Base-by-base conservation (phyloP, 331 rosid genomes). In the Phaseolus coccineus region DNA sequence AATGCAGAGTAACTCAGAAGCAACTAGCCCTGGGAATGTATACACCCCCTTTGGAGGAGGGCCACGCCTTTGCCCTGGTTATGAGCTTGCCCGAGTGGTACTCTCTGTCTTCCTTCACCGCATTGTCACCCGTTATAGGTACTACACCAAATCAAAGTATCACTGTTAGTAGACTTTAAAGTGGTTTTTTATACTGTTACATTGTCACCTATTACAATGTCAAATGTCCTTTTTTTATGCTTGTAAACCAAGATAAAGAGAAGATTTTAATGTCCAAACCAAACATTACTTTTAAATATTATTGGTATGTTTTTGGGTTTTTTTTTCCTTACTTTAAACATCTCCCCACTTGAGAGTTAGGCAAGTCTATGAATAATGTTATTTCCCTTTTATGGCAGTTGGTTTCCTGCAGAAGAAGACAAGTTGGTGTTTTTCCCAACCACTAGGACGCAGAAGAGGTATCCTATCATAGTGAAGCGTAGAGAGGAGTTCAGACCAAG, bases 31-130 rank as follows among this genome's bases (percentile, higher is more conserved):
- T 2, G 77, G 71, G 65, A 87, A 88, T 80, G 88, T 90, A 61
- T 95, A 88, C 76, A 93, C 96, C 11, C 99, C 99, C 0, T 95
- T 95, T 52, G 99, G 99, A 64, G 97, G 99, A 57, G 99, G 99
- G 42, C 90, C 99, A 1, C 31, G 97, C 80, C 57, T 91, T 10
- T 95, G 99, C 84, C 99, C 99, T 1, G 99, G 99, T 68, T 89
- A 83, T 46, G 99, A 95, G 82, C 99, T 95, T 69, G 97, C 97
- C 13, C 88, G 99, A 80, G 99, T 93, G 7, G 92, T 90, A 15
- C 96, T 95, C 84, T 93, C 97, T 0, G 94, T 93, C 59, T 95
- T 95, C 81, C 97, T 95, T 83, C 97, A 95, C 46, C 97, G 89
- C 76, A 31, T 93, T 1, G 86, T 93, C 70, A 95, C 99, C 15